Conservation (phyloP, 495 filamentous ascomycete species). For the Halenospora varia region DNA sequence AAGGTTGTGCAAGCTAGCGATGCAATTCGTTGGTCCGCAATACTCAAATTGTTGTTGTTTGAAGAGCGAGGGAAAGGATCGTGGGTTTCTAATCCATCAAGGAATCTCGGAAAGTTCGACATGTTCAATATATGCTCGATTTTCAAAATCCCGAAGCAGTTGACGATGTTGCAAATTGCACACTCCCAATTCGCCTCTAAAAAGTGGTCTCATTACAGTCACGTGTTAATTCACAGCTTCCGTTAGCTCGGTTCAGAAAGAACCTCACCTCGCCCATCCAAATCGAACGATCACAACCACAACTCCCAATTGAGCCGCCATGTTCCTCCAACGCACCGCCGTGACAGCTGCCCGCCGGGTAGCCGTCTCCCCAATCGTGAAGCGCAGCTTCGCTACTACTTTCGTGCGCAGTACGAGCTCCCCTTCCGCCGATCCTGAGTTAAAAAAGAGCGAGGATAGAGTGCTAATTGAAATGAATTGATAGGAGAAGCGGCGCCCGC, state of each 20-base stretch:
- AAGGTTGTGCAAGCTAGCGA: too few species aligned
- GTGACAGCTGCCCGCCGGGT: slow-evolving; percentile 68
- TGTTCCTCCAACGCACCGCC: slow-evolving; percentile 82
- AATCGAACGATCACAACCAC: neutral
- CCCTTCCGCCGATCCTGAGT: slow-evolving; percentile 46
- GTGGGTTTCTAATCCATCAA: too few species aligned
- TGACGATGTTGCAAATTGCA: too few species aligned
- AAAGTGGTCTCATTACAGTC: neutral
- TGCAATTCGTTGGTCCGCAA: too few species aligned
- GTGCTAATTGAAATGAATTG: slow-evolving; percentile 1
- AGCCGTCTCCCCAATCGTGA: slow-evolving; percentile 53
- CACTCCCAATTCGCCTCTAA: too few species aligned
- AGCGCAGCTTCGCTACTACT: slow-evolving; percentile 54
- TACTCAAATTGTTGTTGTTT: too few species aligned
- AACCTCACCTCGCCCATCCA: neutral
- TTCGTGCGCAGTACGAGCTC: slow-evolving; percentile 57
- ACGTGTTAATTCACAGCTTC: neutral
- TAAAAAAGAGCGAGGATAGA: too few species aligned
- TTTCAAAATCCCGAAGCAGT: too few species aligned
- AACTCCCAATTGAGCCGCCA: slow-evolving; percentile 40
- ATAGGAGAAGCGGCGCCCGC: slow-evolving; percentile 20
- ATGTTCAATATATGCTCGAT: too few species aligned
- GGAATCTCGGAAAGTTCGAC: too few species aligned
- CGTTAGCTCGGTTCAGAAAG: neutral
- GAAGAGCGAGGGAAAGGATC: too few species aligned